phyloP scores from a whole-genome alignment of 192 early-diverging fungal genomes.

The Linnemannia schmuckeri region DNA sequence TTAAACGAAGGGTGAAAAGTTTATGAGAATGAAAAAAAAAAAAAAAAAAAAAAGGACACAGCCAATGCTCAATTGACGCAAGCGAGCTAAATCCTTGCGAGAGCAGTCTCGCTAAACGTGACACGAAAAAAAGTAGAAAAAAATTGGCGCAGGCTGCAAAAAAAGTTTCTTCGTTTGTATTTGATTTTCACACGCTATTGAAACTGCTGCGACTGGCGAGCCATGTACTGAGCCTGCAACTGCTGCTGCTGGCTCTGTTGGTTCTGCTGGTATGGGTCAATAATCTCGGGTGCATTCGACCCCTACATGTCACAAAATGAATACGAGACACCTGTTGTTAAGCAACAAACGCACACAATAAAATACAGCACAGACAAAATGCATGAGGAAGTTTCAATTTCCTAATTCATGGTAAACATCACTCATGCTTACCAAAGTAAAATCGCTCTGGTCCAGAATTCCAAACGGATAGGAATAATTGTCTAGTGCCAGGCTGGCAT shows the following conservation, averaged over 20 bases:
- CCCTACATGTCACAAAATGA: background rate
- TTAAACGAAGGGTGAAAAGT: background rate
- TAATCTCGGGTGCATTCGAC: background rate
- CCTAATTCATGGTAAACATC: background rate
- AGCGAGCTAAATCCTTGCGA: background rate
- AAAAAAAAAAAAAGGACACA: background rate
- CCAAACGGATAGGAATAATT: constrained; percentile 35
- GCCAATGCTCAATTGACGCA: background rate
- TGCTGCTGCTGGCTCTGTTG: constrained; percentile 4
- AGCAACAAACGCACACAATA: background rate
- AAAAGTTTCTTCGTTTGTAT: background rate
- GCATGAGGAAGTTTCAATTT: background rate
- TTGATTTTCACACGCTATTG: background rate
- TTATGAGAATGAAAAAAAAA: too few species aligned
- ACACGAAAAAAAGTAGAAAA: background rate
- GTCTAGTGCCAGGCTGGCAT: constrained; percentile 10
- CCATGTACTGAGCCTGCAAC: background rate
- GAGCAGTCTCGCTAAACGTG: background rate
- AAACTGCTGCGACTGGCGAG: background rate
- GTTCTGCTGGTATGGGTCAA: background rate
- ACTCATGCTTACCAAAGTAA: constrained; percentile 24
- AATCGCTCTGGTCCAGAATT: constrained; percentile 23
- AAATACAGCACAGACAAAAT: constrained; percentile 9
- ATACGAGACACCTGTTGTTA: background rate
- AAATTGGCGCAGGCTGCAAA: background rate